Percentiles rank a stretch among this genome's conserved stretches.
Evolutionary conservation across 1,139 yeast genomes (phyloP).

Genomic region (Nakaseomyces uthaithaninus): DNA sequence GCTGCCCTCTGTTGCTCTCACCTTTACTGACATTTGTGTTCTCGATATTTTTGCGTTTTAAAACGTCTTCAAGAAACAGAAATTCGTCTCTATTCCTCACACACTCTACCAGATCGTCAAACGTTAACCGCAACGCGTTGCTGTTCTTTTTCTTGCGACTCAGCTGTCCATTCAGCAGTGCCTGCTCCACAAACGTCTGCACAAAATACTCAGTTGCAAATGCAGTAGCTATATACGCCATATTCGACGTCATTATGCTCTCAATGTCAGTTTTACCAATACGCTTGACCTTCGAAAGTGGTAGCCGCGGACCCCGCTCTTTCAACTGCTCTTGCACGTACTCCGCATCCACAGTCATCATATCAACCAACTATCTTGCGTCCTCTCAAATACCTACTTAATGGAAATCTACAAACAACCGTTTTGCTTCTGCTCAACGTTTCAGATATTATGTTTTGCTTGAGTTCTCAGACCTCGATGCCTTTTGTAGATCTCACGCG

Average conservation of each 20-base stretch:
- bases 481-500: too few species aligned
- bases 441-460: too few species aligned
- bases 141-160: conserved; percentile 11
- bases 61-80: conserved; percentile 56
- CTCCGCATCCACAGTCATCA: conserved; percentile 1
- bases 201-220: conserved; percentile 83
- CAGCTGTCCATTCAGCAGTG: conserved; percentile 39
- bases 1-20: too few species aligned
- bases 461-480: too few species aligned
- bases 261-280: conserved; percentile 85
- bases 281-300: conserved; percentile 72
- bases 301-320: conserved; percentile 36
- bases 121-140: conserved; percentile 31
- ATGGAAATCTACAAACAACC: too few species aligned
- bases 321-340: neutral
- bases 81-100: conserved; percentile 61
- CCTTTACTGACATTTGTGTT: too few species aligned
- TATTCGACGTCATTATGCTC: conserved; percentile 62
- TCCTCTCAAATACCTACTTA: too few species aligned
- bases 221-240: conserved; percentile 77
- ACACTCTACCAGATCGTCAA: conserved; percentile 68
- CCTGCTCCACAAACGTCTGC: conserved; percentile 73
- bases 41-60: conserved; percentile 39
- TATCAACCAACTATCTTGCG: too few species aligned
- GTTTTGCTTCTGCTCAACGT: too few species aligned